Conservation (phyloP, 495 filamentous ascomycete genomes). For the Neohortaea acidophila region DNA sequence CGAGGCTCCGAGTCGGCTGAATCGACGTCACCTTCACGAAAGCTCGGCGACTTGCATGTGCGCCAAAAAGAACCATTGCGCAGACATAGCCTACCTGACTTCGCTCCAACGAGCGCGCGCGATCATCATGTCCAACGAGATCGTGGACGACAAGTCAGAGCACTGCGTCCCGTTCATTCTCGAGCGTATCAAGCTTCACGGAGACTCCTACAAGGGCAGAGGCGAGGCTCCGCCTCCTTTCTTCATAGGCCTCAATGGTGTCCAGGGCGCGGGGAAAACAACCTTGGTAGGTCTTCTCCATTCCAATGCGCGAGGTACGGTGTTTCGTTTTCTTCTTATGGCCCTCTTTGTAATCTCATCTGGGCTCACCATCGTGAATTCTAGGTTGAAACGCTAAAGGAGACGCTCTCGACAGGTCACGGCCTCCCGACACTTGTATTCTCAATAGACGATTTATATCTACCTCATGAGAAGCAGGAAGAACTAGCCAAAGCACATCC, state of each 20-base stretch:
- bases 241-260: constrained; percentile 48
- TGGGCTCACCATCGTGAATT: neutral
- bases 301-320: too few relatives aligned
- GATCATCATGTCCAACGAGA: constrained; percentile 19
- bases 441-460: constrained; percentile 87
- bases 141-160: constrained; percentile 75
- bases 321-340: neutral
- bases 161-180: constrained; percentile 78
- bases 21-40: too few relatives aligned
- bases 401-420: constrained; percentile 52
- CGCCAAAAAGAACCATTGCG: too few relatives aligned
- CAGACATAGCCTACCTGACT: too few relatives aligned
- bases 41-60: too few relatives aligned
- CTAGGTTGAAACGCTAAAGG: constrained; percentile 48
- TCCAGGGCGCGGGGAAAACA: constrained; percentile 85
- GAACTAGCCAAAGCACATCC: constrained; percentile 48
- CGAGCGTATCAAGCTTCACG: constrained; percentile 42
- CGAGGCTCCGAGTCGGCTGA: too few relatives aligned
- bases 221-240: constrained; percentile 34
- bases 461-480: constrained; percentile 56
- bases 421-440: constrained; percentile 57
- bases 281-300: constrained; percentile 46
- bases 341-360: neutral
- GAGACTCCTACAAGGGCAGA: constrained; percentile 23
- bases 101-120: too few relatives aligned